These are phyloP conservation scores for Agaricus subrufescens DNA, from an alignment of 768 basidiomycete species.

Conservation along the genomic window DNA sequence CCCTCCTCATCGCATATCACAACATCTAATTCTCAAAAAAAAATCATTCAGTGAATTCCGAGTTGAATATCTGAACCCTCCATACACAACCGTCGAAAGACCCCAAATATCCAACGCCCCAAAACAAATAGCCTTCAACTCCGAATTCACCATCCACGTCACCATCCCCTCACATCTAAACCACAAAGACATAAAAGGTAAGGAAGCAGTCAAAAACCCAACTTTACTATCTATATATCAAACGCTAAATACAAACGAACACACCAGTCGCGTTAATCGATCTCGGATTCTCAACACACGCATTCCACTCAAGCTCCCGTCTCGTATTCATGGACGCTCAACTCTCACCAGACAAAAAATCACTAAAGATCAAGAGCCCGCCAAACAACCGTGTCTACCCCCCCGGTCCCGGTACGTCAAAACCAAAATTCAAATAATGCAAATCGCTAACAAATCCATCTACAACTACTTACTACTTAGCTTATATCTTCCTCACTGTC, in stretches of 20 bases:
- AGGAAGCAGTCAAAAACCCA: too few species aligned
- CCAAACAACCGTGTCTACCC: conserved; percentile 33
- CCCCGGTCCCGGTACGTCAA: conserved; percentile 30
- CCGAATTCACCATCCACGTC: conserved; percentile 28
- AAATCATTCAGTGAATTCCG: conserved; percentile 29
- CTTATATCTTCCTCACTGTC: conserved; percentile 25
- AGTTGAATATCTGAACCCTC: conserved; percentile 36
- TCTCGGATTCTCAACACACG: conserved; percentile 38
- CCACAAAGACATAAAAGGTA: conserved; percentile 27
- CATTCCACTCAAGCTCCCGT: conserved; percentile 33
- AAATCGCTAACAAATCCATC: neutral
- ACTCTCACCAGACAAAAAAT: conserved; percentile 25
- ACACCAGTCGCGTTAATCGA: conserved; percentile 33
- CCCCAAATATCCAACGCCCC: conserved; percentile 31
- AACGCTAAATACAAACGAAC: too few species aligned
- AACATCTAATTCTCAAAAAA: neutral
- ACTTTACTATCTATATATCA: too few species aligned
- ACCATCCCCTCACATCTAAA: conserved; percentile 24
- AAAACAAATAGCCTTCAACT: conserved; percentile 30
- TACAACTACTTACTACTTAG: conserved; percentile 4
- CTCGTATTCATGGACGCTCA: conserved; percentile 31
- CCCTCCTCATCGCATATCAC: too few species aligned
- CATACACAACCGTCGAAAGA: conserved; percentile 33
- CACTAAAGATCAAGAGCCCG: conserved; percentile 28
- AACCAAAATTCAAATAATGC: neutral